A percentile compares a stretch with the other conserved stretches of the same genome.
Conservation (phyloP, 2,329 filamentous ascomycete genomes). For the Pseudogymnoascus sp. region DNA sequence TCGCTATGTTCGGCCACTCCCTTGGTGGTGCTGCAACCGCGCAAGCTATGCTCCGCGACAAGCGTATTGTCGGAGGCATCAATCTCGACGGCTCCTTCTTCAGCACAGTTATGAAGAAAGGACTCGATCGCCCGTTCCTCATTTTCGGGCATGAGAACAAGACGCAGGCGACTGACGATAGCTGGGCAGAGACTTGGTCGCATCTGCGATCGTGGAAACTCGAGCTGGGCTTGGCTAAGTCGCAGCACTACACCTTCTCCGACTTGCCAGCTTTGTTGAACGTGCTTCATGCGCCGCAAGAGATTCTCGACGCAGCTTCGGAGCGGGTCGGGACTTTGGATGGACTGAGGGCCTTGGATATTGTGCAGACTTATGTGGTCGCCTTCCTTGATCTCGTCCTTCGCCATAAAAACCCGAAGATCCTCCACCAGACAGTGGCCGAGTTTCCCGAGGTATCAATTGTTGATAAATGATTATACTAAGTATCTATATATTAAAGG, state of each 20-base stretch:
- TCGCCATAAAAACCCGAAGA: constrained; percentile 11
- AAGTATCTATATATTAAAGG: not conserved
- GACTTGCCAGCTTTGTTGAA: constrained; percentile 27
- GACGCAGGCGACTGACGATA: constrained; percentile 17
- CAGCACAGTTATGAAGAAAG: constrained; percentile 22
- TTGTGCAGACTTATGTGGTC: constrained; percentile 26
- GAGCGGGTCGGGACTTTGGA: constrained; percentile 25
- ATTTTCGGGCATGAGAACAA: constrained; percentile 26
- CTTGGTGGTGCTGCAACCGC: constrained; percentile 31
- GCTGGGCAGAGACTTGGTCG: constrained; percentile 26
- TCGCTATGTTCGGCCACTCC: constrained; percentile 31
- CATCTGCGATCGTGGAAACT: constrained; percentile 25
- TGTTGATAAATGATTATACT: not conserved
- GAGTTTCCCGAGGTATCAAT: constrained; percentile 21
- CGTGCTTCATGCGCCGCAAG: constrained; percentile 18
- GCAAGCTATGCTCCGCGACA: constrained; percentile 26
- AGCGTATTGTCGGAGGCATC: constrained; percentile 29
- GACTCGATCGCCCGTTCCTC: constrained; percentile 28
- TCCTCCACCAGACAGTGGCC: constrained; percentile 12
- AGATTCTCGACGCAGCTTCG: constrained; percentile 17
- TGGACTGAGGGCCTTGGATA: constrained; percentile 24
- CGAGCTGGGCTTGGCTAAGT: constrained; percentile 25
- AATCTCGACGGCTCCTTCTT: constrained; percentile 34
- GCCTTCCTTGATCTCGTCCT: constrained; percentile 28
- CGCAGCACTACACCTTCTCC: constrained; percentile 27